Evolutionary conservation across 495 filamentous ascomycete genomes (phyloP).

Genomic region (Penicillium arizonense): DNA sequence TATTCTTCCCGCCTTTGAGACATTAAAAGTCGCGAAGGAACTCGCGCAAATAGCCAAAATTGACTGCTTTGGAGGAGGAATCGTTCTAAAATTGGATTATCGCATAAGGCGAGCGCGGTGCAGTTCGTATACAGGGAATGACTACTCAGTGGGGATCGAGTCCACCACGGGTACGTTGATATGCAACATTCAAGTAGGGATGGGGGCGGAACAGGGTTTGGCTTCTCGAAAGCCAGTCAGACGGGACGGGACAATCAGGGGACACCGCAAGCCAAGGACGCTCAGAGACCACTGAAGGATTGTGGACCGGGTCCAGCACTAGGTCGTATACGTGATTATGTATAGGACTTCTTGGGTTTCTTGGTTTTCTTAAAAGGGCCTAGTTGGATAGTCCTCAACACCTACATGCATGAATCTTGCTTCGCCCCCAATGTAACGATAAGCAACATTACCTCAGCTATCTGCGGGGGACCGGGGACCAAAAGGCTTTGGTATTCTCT

Average conservation of each 20-base stretch:
- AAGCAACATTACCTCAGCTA: neutral
- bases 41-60: too few relatives aligned
- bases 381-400: neutral
- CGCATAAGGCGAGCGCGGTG: too few relatives aligned
- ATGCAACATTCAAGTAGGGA: neutral
- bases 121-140: too few relatives aligned
- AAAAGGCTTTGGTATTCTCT: neutral
- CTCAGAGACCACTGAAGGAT: neutral
- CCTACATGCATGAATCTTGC: neutral
- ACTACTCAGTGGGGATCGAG: too few relatives aligned
- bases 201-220: neutral
- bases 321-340: neutral
- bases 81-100: too few relatives aligned
- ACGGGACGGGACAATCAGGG: neutral
- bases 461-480: neutral
- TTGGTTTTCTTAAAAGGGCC: neutral
- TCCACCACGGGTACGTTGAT: too few relatives aligned
- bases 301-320: too few relatives aligned
- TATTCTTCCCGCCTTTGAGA: too few relatives aligned
- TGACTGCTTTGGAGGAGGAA: too few relatives aligned
- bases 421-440: neutral
- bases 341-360: too few relatives aligned
- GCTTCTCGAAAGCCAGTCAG: neutral
- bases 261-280: neutral
- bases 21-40: too few relatives aligned